Evolutionary conservation across 129 eudicot genomes (phyloP), one percentile per base, ranked within the genome.

Genomic region (Gnaphalium uliginosum): DNA sequence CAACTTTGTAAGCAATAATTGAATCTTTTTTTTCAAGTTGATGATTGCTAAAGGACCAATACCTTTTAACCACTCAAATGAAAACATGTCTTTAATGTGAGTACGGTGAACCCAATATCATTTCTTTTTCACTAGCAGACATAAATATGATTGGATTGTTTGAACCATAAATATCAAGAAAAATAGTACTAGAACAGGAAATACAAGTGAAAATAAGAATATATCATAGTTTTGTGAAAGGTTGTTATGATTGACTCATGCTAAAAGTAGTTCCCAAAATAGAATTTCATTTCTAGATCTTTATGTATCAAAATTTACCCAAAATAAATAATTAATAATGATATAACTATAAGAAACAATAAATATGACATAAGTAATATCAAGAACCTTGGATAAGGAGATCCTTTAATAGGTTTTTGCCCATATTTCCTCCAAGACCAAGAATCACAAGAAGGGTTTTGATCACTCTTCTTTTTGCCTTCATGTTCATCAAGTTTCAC

Each of bases 351-450:
- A 66, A 68, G 30, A 63, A 68, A 69, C 22, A 24, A 69, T 39
- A 76, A 71, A 13, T 56, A 37, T 37, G 69, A 24, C 51, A 63
- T 4, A 61, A 61, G 24, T 4, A 51, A 79, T 23, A 63, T 24
- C 48, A 74, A 64, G 53, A 79, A 85, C 96, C 94, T 92, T 78
- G 96, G 94, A 78, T 89, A 85, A 53, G 96, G 98, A 74, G 98
- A 89, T 33, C 96, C 96, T 79, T 85, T 86, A 60, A 92, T 84
- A 80, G 93, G 96, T 69, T 89, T 92, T 85, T 92, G 98, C 64
- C 98, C 98, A 89, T 92, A 92, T 86, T 92, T 92, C 51, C 98
- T 92, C 98, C 98, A 92, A 78, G 98, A 87, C 98, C 98, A 92
- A 88, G 80, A 84, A 84, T 92, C 98, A 78, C 87, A 82, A 77